Base-by-base conservation (phyloP, 805 yeast genomes). In the Brettanomyces bruxellensis region DNA sequence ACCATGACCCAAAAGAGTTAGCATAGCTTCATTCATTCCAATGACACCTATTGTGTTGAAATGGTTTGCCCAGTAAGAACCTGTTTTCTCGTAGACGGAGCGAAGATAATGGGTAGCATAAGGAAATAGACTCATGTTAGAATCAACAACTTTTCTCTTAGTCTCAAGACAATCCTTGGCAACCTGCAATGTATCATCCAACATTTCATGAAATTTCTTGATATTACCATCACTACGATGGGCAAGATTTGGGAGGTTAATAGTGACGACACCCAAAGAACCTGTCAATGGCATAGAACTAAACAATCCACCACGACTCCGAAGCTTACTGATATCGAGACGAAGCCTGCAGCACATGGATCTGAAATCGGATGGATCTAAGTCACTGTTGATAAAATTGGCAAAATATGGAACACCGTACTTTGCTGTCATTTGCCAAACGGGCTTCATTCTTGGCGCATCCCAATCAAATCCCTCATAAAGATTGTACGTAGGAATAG, bases 391-490 rank as follows among this genome's bases (percentile, higher is more conserved):
- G 8, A 40, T 40, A 34, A 40, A 40, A 34, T 40, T 40, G 5
- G 42, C 42, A 40, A 40, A 40, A 25, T 40, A 40, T 25, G 42
- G 42, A 40, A 40, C 22, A 25, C 42, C 42, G 23, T 40, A 40
- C n/a, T 40, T 40, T 11, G 42, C 42, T 13, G 42, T 25, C 42
- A 40, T 40, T 13, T 9, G 34, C 42, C 42, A 40, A 28, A 40
- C 28, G 6, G 42, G 42, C 7, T 40, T 25, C 25, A 25, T 18
- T 13, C 42, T 30, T 18, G 34, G 34, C 3, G 42, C 42, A 25
- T 40, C 42, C 42, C 42, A 40, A 40, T 40, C 42, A 25, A 40
- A 40, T 25, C 42, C 42, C n/a, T 40, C 42, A 28, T 25, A 40
- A 25, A 40, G 34, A 40, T 40, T 40, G 22, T 40, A 40, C 6